Evolutionary conservation across 441 rosid species (phyloP).

Genomic region (Pelargonium citronellum): DNA sequence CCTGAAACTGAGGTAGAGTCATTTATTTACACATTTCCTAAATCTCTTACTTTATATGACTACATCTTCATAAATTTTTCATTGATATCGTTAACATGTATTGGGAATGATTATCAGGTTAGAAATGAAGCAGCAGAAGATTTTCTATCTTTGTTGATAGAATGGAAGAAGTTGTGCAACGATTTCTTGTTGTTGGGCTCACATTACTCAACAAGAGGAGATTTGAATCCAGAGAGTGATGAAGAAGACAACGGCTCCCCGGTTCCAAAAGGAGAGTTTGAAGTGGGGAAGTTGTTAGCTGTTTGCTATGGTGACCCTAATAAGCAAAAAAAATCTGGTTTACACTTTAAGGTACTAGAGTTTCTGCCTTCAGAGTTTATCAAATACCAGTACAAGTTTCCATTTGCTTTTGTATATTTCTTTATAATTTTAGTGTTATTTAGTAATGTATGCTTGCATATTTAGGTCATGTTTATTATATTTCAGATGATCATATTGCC

Average conservation of each 20-base stretch:
- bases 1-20: constrained; percentile 46
- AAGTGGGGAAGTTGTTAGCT: constrained; percentile 41
- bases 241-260: constrained; percentile 18
- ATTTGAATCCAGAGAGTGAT: constrained; percentile 21
- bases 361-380: no score
- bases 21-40: not conserved
- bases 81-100: constrained; percentile 41
- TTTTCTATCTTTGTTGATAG: constrained; percentile 44
- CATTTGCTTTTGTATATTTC: no score
- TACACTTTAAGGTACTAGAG: constrained; percentile 45
- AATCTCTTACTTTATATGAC: constrained; percentile 31
- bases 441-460: no score
- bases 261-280: constrained; percentile 37
- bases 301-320: constrained; percentile 53
- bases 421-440: no score
- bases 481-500: no score
- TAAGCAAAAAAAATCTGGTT: constrained; percentile 24
- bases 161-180: constrained; percentile 53
- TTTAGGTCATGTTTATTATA: no score
- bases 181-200: constrained; percentile 35
- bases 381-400: no score
- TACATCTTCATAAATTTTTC: constrained; percentile 50
- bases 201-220: constrained; percentile 13
- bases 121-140: constrained; percentile 60
- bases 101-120: constrained; percentile 38